Evolutionary conservation across 108 stramenopile genomes (phyloP), one percentile per base, ranked within the genome.

Genomic region (Pseudonitzschia multiseries): DNA sequence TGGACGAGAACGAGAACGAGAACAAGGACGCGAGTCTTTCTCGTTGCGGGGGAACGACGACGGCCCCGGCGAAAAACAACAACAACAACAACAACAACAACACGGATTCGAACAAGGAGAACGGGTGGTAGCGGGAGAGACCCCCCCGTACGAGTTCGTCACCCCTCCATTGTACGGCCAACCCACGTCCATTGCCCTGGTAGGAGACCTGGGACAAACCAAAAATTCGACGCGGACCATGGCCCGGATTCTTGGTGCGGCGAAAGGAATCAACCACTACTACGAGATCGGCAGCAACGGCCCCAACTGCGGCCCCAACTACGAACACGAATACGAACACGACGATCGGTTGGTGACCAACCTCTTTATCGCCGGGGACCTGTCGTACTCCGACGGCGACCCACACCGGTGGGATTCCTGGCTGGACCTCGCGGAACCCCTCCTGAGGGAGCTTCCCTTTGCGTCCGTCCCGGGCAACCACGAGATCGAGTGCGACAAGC

Each of bases 381-480:
- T 93, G 50, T 72, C 83, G 27, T 96, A 93, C 72, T 84, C 91
- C 62, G 87, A 90, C 78, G 76, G 83, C 21, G 88, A 87, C 74
- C 90, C 90, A 48, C 48, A 52, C 29, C 79, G 86, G 53, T 96
- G 95, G 95, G 81, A 84, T 36, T 85, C 76, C 29, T 96, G 86
- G 86, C 77, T 87, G 63, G 80, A 81, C 31, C 73, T 84, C 29
- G 87, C 87, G 83, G 68, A 83, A 73, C 86, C 86, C 4, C 50
- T 86, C 14, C 43, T 86, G 57, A 71, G 76, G 43, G 52, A 68
- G 26, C 61, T 78, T 14, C 89, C 92, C 6, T 67, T 86, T 65
- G 81, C 84, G 62, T 77, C 89, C 36, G 83, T 86, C 14, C 77
- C 87, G 4, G 94, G 94, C 8, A 96, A 96, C 80, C 93, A 94